A percentile compares a stretch with the other conserved stretches of the same genome.
phyloP scores from a whole-genome alignment of 1,139 yeast species.

The Schwanniomyces etchellsii region DNA sequence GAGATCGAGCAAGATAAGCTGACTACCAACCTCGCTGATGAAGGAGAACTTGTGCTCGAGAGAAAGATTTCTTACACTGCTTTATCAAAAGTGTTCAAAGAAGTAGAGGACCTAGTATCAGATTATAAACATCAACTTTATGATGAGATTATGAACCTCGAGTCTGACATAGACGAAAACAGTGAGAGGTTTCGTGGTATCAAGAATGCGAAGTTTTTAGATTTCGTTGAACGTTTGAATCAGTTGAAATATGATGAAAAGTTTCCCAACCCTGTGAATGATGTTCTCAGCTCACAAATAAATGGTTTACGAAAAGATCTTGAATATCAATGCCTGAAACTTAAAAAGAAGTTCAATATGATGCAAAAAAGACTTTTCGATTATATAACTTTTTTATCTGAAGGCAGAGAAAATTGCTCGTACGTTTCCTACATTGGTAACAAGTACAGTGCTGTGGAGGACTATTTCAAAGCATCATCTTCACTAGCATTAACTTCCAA shows the following conservation, averaged over 20 bases:
- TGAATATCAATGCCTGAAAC: slow-evolving; percentile 31
- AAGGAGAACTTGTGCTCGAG: slow-evolving; percentile 8
- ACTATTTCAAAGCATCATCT: slow-evolving; percentile 27
- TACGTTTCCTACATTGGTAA: slow-evolving; percentile 35
- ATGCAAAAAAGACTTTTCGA: slow-evolving; percentile 37
- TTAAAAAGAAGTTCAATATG: slow-evolving; percentile 27
- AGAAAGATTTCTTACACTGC: slow-evolving; percentile 36
- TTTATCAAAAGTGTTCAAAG: slow-evolving; percentile 49
- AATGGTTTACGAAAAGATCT: slow-evolving; percentile 29
- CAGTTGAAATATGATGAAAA: slow-evolving; percentile 20
- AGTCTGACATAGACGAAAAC: slow-evolving; percentile 25
- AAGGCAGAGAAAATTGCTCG: slow-evolving; percentile 31
- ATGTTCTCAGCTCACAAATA: slow-evolving; percentile 33
- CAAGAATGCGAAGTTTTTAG: slow-evolving; percentile 24
- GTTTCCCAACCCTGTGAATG: slow-evolving; percentile 28
- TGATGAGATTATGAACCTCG: slow-evolving; percentile 46
- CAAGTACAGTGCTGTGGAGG: slow-evolving; percentile 33
- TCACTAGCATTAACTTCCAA: slow-evolving; percentile 18
- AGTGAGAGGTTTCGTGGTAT: slow-evolving; percentile 11
- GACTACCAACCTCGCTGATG: not conserved
- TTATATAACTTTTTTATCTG: slow-evolving; percentile 30
- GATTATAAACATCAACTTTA: slow-evolving; percentile 62
- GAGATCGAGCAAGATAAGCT: slow-evolving; percentile 6
- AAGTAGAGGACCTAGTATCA: slow-evolving; percentile 60
- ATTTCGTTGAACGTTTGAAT: slow-evolving; percentile 36